Base-by-base conservation (phyloP, 208 protist species). In the Acanthamoeba healyi region DNA sequence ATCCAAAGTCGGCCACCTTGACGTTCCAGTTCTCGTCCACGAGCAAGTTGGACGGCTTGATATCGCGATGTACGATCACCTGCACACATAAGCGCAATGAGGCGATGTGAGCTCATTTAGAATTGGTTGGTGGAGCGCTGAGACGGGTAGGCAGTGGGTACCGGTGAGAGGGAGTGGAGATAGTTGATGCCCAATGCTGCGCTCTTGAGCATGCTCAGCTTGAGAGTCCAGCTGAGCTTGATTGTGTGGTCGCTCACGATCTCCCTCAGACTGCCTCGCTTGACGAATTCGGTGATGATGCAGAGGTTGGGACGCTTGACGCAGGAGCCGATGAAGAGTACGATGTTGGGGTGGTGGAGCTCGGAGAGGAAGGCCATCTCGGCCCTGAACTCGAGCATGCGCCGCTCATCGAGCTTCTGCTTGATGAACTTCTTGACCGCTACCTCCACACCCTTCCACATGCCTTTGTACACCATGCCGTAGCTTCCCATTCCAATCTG, bases 181-280 rank as follows among this genome's bases (percentile, higher is more conserved):
- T 95, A 97, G 89, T 97, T 96, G 32, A 97, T 95, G 49, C 95
- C 95, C 32, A 94, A 84, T 15, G 95, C 96, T 34, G 95, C 51
- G 29, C 42, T 63, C n/a, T 38, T 26, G 15, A 63, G 46, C 42
- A 89, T 56, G 24, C 12, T 7, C 96, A 88, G 77, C 87, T 42
- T 61, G 32, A 54, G 94, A 12, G 17, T 2, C 90, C 95, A 94
- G 51, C 94, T 82, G 93, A 95, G 90, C 93, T 86, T 54, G 65
- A 84, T 38, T 4, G 56, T 74, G 67, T 36, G 12, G 58, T 81
- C 42, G 42, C 22, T 19, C 29, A 44, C 40, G 46, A 95, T 93
- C 5, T 63, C 44, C 86, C 42, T 93, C 32, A 82, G n/a, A 12
- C 22, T 51, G 44, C 81, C 81, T 2, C 32, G 40, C 40, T 89